Evolutionary conservation across 2,329 filamentous ascomycete species (phyloP).

Genomic region (Aspergillus oerlinghausenensis): DNA sequence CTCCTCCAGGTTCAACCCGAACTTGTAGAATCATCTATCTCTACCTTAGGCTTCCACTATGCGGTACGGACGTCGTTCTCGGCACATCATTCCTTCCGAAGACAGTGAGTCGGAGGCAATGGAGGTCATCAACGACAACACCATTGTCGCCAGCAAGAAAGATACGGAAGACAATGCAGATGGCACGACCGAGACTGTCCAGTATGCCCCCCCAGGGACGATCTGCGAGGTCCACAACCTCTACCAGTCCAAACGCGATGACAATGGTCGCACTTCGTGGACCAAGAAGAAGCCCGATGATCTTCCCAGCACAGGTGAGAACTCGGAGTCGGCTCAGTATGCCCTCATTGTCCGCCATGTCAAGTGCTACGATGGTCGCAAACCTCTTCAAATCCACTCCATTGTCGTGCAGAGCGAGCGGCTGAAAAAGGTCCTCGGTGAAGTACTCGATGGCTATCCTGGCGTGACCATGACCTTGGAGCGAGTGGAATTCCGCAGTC

Average conservation of each 20-base stretch:
- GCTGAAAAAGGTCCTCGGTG: conserved; percentile 53
- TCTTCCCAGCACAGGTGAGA: conserved; percentile 54
- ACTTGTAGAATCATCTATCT: neutral
- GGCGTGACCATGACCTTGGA: conserved; percentile 57
- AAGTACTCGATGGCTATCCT: conserved; percentile 55
- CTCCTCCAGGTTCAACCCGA: neutral
- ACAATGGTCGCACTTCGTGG: conserved; percentile 51
- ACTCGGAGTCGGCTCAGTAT: conserved; percentile 58
- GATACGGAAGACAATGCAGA: neutral
- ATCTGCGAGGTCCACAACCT: conserved; percentile 44
- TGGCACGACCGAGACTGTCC: neutral
- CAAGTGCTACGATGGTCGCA: conserved; percentile 55
- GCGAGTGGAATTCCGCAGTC: conserved; percentile 57
- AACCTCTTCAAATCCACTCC: conserved; percentile 57
- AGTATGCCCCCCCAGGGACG: conserved; percentile 22
- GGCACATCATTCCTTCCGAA: neutral
- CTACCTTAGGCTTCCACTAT: neutral
- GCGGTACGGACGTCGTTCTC: neutral
- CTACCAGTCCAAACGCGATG: conserved; percentile 49
- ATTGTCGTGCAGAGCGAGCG: conserved; percentile 61
- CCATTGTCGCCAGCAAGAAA: neutral
- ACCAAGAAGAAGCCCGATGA: conserved; percentile 53
- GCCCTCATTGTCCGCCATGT: conserved; percentile 58
- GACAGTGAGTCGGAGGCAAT: neutral
- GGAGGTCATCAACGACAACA: neutral